Percentiles rank a stretch among this genome's conserved stretches.
Conservation (phyloP, 208 protist genomes). For the Naegleria fowleri region DNA sequence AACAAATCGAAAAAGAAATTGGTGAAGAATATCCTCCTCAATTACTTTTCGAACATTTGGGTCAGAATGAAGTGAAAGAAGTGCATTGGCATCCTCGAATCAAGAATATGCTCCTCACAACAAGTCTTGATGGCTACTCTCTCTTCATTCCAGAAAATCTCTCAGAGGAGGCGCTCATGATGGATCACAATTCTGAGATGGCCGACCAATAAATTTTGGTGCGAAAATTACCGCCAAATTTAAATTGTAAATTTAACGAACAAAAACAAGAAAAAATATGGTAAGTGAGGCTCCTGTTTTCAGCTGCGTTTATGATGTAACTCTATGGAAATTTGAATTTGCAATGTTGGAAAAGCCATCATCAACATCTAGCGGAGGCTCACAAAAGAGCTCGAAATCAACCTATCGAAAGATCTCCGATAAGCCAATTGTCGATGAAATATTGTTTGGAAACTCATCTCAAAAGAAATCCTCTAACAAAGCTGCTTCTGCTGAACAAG, state of each 20-base stretch:
- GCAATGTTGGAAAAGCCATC: neutral
- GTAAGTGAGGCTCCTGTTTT: neutral
- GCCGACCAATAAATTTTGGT: no score
- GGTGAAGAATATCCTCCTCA: conserved; percentile 65
- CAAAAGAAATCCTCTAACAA: no score
- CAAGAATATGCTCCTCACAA: conserved; percentile 86
- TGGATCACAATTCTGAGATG: neutral
- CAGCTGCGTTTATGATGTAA: no score
- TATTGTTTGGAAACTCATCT: neutral
- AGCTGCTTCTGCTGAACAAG: neutral
- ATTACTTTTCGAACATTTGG: conserved; percentile 95
- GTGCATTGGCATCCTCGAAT: conserved; percentile 94
- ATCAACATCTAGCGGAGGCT: neutral
- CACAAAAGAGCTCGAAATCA: neutral
- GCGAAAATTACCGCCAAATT: neutral
- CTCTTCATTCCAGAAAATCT: conserved; percentile 89
- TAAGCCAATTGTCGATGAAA: neutral
- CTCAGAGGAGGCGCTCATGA: neutral
- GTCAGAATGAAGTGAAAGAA: conserved; percentile 92
- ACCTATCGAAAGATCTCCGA: neutral
- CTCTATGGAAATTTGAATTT: neutral
- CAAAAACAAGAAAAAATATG: neutral
- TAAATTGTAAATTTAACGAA: neutral
- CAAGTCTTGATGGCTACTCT: conserved; percentile 88
- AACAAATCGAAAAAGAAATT: conserved; percentile 37